phyloP scores from a whole-genome alignment of 371 early-diverging fungal genomes.

The Blyttiomyces sp. region DNA sequence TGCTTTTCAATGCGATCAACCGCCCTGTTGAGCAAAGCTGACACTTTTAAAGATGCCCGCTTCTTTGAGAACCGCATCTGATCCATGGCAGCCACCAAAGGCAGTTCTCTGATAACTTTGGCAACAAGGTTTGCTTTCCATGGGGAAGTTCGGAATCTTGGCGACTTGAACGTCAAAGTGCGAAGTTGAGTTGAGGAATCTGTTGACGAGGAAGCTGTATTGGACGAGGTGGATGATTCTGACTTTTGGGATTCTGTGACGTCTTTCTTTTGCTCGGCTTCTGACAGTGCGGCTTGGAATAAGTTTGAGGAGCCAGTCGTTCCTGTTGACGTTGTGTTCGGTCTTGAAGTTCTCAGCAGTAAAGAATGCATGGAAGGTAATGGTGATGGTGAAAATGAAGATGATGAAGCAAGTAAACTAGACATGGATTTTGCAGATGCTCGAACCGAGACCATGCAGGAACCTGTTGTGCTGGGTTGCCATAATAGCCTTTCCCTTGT shows the following conservation, averaged over 20 bases:
- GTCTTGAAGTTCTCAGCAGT: neutral
- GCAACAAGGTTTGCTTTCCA: conserved; percentile 84
- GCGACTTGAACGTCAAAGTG: conserved; percentile 31
- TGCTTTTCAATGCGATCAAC: conserved; percentile 21
- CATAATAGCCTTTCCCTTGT: neutral
- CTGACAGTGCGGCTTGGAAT: conserved; percentile 17
- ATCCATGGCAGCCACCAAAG: conserved; percentile 74
- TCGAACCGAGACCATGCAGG: too few relatives aligned
- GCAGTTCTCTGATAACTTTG: conserved; percentile 74
- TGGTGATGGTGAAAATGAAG: neutral
- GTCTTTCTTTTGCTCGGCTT: too few relatives aligned
- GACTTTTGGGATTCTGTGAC: neutral
- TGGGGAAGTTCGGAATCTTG: conserved; percentile 47
- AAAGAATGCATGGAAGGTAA: neutral
- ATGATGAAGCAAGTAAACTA: neutral
- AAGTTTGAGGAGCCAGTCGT: conserved; percentile 16
- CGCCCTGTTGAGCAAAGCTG: conserved; percentile 24
- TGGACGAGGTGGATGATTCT: neutral
- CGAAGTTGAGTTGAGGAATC: conserved; percentile 1
- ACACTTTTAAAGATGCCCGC: conserved; percentile 58
- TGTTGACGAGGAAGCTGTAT: neutral
- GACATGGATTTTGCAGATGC: neutral
- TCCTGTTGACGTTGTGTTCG: neutral
- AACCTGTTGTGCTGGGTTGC: neutral
- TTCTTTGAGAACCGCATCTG: conserved; percentile 88